Conservation (phyloP, 2,329 filamentous ascomycete species). For the Beauveria varroae region DNA sequence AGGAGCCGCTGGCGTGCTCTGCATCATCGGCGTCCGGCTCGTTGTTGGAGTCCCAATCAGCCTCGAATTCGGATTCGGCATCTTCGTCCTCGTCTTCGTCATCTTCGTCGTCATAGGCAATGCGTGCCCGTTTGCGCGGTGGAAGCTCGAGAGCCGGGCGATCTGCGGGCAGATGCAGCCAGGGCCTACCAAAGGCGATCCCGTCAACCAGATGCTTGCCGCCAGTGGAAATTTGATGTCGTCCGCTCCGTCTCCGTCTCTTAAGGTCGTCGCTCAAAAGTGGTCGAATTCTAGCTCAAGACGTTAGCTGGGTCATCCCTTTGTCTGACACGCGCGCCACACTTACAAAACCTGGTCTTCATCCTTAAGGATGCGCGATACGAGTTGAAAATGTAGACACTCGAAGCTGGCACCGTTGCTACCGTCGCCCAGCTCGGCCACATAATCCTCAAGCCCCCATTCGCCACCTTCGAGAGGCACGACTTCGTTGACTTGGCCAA, state of each 20-base stretch:
- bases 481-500: constrained; percentile 71
- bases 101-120: constrained; percentile 33
- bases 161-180: constrained; percentile 49
- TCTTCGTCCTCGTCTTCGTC: constrained; percentile 32
- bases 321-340: not conserved
- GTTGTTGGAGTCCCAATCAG: constrained; percentile 15
- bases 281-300: constrained; percentile 59
- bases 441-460: constrained; percentile 88
- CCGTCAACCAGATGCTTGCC: constrained; percentile 81
- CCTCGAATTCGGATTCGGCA: constrained; percentile 26
- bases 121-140: constrained; percentile 59
- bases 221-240: constrained; percentile 71
- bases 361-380: constrained; percentile 64
- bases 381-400: constrained; percentile 75
- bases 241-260: constrained; percentile 64
- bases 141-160: constrained; percentile 66
- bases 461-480: constrained; percentile 73
- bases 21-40: constrained; percentile 14
- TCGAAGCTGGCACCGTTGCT: constrained; percentile 60
- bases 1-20: not conserved
- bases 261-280: constrained; percentile 68
- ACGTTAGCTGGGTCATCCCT: not conserved
- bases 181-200: constrained; percentile 71
- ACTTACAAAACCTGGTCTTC: constrained; percentile 77
- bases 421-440: constrained; percentile 59